Base-by-base conservation (phyloP, 2,329 filamentous ascomycete species). In the Arthrobotrys musiformis region DNA sequence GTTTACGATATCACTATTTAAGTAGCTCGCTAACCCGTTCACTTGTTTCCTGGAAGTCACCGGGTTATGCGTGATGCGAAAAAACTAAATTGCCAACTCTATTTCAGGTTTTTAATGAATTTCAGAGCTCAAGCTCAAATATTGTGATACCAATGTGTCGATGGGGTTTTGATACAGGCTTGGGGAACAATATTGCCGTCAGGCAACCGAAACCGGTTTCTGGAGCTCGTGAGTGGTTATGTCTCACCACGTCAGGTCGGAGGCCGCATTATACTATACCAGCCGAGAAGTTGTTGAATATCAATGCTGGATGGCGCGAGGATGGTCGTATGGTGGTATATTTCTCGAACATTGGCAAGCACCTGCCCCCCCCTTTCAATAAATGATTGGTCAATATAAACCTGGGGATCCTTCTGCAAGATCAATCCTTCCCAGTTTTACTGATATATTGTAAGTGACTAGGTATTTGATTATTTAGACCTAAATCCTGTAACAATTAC, bases 31-130 rank as follows among this genome's bases (percentile, higher is more conserved):
- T 58, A 40, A 33, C 26, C 26, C 54, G 17, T n/a, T 40, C 54
- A 13, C 13, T n/a, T 58, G 54, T 37, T 58, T 58, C 54, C 30
- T 58, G 30, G 54, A 40, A 19, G 33, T 58, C 54, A 24, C 40
- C 33, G 54, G 54, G 54, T 24, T 40, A 58, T 58, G 54, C 33
- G 33, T 40, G 19, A 40, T 40, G 54, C 54, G 17, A 17, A 24
- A 11, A 33, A 58, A 26, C 33, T 11, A 26, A 17, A 58, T 58
- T 40, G 26, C 54, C 7, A 42, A 8, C 40, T 42, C 40, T 58
- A 58, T 58, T 58, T 58, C 54, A 40, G 33, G 30, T n/a, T 58
- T n/a, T 33, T 15, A n/a, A 40, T n/a, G 4, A 40, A 58, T 13
- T 24, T 26, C 30, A 33, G 54, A 40, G 54, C 17, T 40, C 33